A percentile compares a stretch with the other conserved stretches of the same genome.
Conservation (phyloP, 352 stramenopile genomes). For the Phytophthora agathidicida region DNA sequence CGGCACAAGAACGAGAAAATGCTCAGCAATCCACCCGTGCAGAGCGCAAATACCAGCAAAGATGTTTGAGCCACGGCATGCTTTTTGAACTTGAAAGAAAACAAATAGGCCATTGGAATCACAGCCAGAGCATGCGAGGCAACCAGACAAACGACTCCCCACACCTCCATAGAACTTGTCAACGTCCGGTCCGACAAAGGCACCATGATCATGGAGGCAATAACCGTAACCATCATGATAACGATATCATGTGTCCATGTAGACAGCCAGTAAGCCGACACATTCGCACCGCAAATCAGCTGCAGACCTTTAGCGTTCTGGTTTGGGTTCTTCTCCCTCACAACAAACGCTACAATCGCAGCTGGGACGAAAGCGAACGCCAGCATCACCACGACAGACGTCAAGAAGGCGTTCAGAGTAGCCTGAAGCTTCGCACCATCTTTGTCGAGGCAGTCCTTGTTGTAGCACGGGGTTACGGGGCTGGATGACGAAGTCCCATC, state of each 20-base stretch:
- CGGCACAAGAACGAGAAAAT: conserved; percentile 84
- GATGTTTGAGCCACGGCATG: conserved; percentile 70
- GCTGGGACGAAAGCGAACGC: conserved; percentile 76
- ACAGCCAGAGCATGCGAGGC: conserved; percentile 49
- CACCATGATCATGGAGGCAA: conserved; percentile 42
- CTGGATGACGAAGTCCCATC: conserved; percentile 24
- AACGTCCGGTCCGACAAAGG: conserved; percentile 47
- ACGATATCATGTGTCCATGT: conserved; percentile 63
- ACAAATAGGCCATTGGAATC: conserved; percentile 70
- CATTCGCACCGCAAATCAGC: conserved; percentile 59
- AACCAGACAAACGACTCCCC: conserved; percentile 50
- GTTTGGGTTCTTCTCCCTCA: conserved; percentile 65
- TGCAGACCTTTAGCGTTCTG: conserved; percentile 75
- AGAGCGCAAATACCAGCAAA: conserved; percentile 64
- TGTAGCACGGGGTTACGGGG: conserved; percentile 42
- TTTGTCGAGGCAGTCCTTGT: conserved; percentile 49
- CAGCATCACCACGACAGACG: conserved; percentile 64
- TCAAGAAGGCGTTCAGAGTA: conserved; percentile 68
- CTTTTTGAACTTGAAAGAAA: conserved; percentile 65
- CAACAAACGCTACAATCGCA: conserved; percentile 65
- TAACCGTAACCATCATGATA: conserved; percentile 47
- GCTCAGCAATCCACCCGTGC: conserved; percentile 64
- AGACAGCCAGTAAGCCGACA: conserved; percentile 65
- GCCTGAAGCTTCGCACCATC: conserved; percentile 67
- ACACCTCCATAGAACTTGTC: conserved; percentile 37